Evolutionary conservation across 345 rosid species (phyloP).

Genomic region (Litchi chinensis): DNA sequence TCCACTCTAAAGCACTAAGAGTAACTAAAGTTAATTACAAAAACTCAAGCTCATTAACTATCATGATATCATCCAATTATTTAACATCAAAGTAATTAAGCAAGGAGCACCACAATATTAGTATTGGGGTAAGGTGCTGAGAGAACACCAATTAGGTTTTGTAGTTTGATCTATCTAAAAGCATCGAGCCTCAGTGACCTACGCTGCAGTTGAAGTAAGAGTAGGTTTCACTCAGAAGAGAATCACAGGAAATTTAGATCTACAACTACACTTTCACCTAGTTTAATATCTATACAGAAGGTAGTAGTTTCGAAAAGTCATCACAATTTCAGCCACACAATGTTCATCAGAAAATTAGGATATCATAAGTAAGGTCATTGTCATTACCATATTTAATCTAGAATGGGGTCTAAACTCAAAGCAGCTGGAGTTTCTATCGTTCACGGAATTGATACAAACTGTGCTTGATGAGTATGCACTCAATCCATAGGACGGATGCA

Average conservation of each 20-base stretch:
- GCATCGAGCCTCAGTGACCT: not conserved
- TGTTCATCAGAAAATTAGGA: slow-evolving; percentile 1
- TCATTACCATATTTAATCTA: slow-evolving; percentile 69
- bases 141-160: not conserved
- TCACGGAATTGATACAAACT: slow-evolving; percentile 44
- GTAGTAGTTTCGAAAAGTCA: not conserved
- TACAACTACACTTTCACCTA: not conserved
- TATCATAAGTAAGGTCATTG: slow-evolving; percentile 33
- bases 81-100: not conserved
- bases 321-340: slow-evolving; percentile 2
- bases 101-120: not conserved
- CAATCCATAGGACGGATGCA: slow-evolving; percentile 41
- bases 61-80: not conserved
- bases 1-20: not conserved
- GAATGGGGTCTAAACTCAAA: slow-evolving; percentile 82
- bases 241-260: not conserved
- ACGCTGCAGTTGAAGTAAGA: not conserved
- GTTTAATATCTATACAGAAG: not conserved
- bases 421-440: slow-evolving; percentile 51
- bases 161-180: not conserved
- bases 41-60: not conserved
- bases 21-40: not conserved
- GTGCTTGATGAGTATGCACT: slow-evolving; percentile 40
- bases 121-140: not conserved
- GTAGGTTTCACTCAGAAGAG: not conserved